Evolutionary conservation across 345 rosid species (phyloP), one percentile per base, ranked within the genome.

Genomic region (Acer negundo): DNA sequence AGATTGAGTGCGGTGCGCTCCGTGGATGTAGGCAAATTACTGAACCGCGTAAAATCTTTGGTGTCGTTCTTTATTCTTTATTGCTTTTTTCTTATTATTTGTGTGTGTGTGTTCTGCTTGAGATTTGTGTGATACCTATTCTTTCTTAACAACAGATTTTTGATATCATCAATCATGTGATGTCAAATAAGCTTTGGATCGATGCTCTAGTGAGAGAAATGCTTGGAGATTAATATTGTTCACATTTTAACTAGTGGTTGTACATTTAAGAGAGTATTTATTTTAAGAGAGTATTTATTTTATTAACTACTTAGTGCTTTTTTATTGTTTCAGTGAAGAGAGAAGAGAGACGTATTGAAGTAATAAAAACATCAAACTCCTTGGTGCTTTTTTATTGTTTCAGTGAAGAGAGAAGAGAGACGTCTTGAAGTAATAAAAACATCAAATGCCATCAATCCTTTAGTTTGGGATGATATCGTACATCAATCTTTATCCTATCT

Each of bases 391-490:
- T 78, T 55, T 15, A 16, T 38, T 55, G 49, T 80, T 83, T 69
- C 87, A 93, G 98, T 95, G 89, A 95, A 92, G 87, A 90, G 92
- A 73, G 87, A 83, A 81, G 98, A 95, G 79, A 89, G 76, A 72
- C 86, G 80, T 56, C 98, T 95, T 63, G 93, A 85, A 65, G 84
- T 95, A 59, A 82, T 88, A 40, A 89, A 90, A 80, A 93, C 99
- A 64, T 84, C 89, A 70, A 95, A 92, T 81, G 93, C 98, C 3
- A 62, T 89, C 65, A 92, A 79, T 72, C 99, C 99, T 51, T 80
- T 93, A 0, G 91, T 91, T 51, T 95, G 97, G 96, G 90, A 92
- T 64, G 91, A 95, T 85, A 90, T 93, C 82, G 99, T 95, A 91
- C 10, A 94, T 71, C 40, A 68, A 70, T 69, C 53, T 56, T 56